Percentiles rank a stretch among this genome's conserved stretches.
These are phyloP conservation scores for Eucalyptus cloeziana DNA, from an alignment of 345 rosid genomes.

Conservation along the genomic window DNA sequence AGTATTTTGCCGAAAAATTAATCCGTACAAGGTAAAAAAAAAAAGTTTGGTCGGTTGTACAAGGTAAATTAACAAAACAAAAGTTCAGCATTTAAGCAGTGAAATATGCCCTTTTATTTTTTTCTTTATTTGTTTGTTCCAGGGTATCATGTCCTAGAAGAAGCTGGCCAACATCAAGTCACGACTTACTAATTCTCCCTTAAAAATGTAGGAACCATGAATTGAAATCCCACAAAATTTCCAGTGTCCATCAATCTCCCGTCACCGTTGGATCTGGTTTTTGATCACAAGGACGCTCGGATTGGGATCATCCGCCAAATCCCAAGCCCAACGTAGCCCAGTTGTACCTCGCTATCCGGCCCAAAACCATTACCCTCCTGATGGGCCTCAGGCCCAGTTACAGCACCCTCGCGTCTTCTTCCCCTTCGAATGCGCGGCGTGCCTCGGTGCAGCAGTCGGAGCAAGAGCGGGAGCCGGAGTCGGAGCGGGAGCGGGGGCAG, in stretches of 20 bases:
- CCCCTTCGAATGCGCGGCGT: not conserved
- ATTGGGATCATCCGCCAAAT: not conserved
- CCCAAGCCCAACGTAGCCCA: not conserved
- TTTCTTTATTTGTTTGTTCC: not conserved
- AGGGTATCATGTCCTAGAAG: not conserved
- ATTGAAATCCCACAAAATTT: not conserved
- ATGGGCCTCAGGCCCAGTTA: not conserved
- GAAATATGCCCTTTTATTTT: not conserved
- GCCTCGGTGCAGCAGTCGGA: not conserved
- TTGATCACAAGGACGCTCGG: not conserved
- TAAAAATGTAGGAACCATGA: not conserved
- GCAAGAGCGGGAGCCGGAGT: not conserved
- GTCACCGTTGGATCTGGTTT: not conserved
- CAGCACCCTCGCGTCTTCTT: not conserved
- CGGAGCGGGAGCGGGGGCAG: not conserved
- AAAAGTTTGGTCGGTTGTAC: no score
- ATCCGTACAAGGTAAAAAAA: no score
- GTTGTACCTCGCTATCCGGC: not conserved
- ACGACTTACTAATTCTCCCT: not conserved
- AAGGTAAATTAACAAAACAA: not conserved
- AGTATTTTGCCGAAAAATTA: not conserved
- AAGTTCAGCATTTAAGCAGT: not conserved
- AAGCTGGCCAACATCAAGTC: not conserved
- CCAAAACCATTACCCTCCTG: not conserved
- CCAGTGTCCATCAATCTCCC: not conserved